These are phyloP conservation scores for Streptanthus diversifolius DNA, from an alignment of 345 rosid species.

Conservation along the genomic window DNA sequence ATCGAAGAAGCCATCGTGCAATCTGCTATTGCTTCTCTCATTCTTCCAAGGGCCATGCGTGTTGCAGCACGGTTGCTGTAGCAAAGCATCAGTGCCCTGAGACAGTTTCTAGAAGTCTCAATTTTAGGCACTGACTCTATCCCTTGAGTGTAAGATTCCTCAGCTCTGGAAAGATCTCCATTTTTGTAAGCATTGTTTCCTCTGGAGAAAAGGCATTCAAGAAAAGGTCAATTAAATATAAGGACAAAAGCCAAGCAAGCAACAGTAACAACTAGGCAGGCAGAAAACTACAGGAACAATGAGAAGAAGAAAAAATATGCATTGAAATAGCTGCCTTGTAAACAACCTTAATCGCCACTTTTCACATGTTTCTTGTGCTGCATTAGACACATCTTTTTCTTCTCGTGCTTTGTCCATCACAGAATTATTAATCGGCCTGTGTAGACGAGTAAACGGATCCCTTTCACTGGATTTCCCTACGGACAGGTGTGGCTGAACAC, in stretches of 20 bases:
- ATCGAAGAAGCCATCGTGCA: constrained; percentile 75
- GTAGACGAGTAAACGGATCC: constrained; percentile 35
- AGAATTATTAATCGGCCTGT: constrained; percentile 35
- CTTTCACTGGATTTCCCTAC: constrained; percentile 40
- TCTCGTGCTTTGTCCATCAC: constrained; percentile 42
- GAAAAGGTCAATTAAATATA: constrained; percentile 13
- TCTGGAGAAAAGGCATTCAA: constrained; percentile 43
- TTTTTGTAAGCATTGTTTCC: constrained; percentile 87
- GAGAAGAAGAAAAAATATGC: background rate
- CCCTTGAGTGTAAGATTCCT: constrained; percentile 83
- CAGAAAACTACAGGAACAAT: constrained; percentile 3
- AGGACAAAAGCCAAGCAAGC: background rate
- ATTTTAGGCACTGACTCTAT: constrained; percentile 54
- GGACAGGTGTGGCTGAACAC: constrained; percentile 41
- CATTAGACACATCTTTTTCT: constrained; percentile 43
- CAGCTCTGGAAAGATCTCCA: constrained; percentile 74
- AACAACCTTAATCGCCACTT: constrained; percentile 93
- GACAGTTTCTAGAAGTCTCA: constrained; percentile 76
- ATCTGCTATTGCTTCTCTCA: constrained; percentile 86
- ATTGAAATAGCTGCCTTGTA: constrained; percentile 3
- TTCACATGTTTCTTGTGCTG: constrained; percentile 88
- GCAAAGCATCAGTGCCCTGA: constrained; percentile 87
- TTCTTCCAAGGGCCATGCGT: constrained; percentile 76
- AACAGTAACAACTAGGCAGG: constrained; percentile 2
- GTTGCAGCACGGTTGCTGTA: constrained; percentile 97